Conservation (phyloP, 805 yeast species). For the Myxozyma monticola region DNA sequence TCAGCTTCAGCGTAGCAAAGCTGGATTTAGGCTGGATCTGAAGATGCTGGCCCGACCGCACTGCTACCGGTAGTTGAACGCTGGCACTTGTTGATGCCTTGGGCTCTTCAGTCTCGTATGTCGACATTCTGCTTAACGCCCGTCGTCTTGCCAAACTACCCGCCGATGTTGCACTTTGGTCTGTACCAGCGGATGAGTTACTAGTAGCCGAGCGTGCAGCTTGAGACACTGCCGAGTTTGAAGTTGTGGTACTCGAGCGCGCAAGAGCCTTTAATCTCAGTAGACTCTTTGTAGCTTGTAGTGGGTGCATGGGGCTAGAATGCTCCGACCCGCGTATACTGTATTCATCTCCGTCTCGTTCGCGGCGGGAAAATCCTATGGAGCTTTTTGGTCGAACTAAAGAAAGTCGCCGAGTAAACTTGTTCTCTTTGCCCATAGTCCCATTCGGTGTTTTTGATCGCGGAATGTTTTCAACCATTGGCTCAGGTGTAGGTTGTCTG, state of each 20-base stretch:
- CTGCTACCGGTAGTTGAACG: conserved; percentile 12
- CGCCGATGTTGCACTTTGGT: conserved; percentile 85
- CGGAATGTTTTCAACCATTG: not conserved
- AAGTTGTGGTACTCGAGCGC: conserved; percentile 16
- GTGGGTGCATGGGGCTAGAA: not conserved
- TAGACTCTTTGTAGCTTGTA: conserved; percentile 16
- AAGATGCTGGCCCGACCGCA: conserved; percentile 8
- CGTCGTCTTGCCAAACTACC: conserved; percentile 80
- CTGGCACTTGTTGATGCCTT: not conserved
- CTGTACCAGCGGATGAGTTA: conserved; percentile 41
- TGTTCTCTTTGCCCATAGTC: too few relatives aligned
- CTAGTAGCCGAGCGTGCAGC: conserved; percentile 31
- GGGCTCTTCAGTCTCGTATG: not conserved
- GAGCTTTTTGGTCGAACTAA: conserved; percentile 25
- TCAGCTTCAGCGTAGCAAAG: conserved; percentile 32
- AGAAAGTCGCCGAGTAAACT: not conserved
- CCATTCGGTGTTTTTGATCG: conserved; percentile 3
- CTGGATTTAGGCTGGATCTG: conserved; percentile 13
- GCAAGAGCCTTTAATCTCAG: conserved; percentile 11
- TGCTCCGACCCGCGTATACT: not conserved
- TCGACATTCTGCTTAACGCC: conserved; percentile 33
- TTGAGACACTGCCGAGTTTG: conserved; percentile 23
- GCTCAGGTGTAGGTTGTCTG: not conserved
- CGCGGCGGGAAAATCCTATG: conserved; percentile 14
- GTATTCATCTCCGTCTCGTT: not conserved